phyloP scores from a whole-genome alignment of 2,329 filamentous ascomycete genomes.

The Calonectria montana region DNA sequence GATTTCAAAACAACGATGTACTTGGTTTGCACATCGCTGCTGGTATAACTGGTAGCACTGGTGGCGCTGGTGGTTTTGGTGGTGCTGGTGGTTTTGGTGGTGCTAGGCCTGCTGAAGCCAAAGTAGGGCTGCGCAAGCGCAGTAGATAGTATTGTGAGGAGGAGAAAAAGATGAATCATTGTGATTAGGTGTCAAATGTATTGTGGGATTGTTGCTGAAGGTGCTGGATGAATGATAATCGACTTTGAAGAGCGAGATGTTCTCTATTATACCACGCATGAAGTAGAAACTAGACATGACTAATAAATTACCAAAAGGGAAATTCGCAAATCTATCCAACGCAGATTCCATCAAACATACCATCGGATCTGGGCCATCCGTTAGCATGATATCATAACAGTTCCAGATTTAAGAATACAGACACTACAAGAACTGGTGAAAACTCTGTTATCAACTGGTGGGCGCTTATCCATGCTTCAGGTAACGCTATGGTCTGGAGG shows the following conservation, averaged over 20 bases:
- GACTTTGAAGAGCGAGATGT: not conserved
- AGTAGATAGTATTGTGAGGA: not conserved
- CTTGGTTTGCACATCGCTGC: not conserved
- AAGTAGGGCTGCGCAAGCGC: not conserved
- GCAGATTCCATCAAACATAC: not conserved
- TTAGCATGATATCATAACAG: not conserved
- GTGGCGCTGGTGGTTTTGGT: not conserved
- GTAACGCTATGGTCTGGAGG: not conserved
- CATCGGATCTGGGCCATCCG: not conserved
- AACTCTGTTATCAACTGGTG: not conserved
- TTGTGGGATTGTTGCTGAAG: not conserved
- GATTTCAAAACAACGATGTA: not conserved
- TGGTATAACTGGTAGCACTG: not conserved
- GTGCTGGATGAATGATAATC: not conserved
- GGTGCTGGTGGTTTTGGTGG: not conserved
- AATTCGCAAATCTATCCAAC: not conserved
- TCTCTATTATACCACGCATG: not conserved
- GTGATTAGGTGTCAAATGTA: not conserved
- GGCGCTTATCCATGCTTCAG: not conserved
- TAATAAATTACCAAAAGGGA: not conserved
- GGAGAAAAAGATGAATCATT: not conserved
- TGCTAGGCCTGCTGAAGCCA: too few relatives aligned
- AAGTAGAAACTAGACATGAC: not conserved
- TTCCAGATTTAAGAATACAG: not conserved
- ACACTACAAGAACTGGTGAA: not conserved